phyloP scores from a whole-genome alignment of 176 grass and related monocot genomes.

The Oryza meyeriana region DNA sequence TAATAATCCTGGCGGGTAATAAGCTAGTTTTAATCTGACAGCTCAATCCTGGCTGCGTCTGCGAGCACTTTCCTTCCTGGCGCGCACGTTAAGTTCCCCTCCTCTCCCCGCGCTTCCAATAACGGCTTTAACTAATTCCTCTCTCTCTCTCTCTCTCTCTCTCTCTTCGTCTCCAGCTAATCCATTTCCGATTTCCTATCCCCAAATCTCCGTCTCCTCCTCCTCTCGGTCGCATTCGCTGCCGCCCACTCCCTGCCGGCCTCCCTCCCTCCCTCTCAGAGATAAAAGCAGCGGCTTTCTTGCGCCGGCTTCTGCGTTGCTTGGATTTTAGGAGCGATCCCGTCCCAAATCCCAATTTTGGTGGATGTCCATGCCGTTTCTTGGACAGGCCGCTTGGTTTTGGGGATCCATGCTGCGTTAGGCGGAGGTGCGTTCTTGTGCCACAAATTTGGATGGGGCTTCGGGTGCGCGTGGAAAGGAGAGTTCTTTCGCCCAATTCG shows the following conservation, averaged over 20 bases:
- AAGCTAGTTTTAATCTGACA: constrained; percentile 50
- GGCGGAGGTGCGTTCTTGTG: constrained; percentile 16
- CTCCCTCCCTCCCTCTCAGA: neutral
- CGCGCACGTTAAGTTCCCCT: constrained; percentile 70
- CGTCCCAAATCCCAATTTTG: neutral
- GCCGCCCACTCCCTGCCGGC: constrained; percentile 24
- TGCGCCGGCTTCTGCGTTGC: constrained; percentile 9
- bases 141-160: constrained; percentile 26
- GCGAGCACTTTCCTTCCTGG: constrained; percentile 63
- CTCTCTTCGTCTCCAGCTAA: neutral
- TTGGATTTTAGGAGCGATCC: neutral
- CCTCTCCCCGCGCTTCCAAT: constrained; percentile 15
- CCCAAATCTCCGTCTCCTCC: constrained; percentile 6
- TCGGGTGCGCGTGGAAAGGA: neutral
- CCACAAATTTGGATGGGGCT: neutral
- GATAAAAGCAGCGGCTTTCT: constrained; percentile 37
- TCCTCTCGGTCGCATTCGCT: constrained; percentile 13
- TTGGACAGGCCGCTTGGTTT: neutral
- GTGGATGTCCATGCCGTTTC: constrained; percentile 26
- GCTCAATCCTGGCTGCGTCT: constrained; percentile 28
- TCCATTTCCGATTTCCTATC: neutral
- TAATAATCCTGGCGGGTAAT: constrained; percentile 16
- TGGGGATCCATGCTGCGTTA: constrained; percentile 21
- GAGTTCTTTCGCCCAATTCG: neutral
- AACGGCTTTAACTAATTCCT: constrained; percentile 59